phyloP scores from a whole-genome alignment of 768 basidiomycete species.

The Hortiboletus campestris region DNA sequence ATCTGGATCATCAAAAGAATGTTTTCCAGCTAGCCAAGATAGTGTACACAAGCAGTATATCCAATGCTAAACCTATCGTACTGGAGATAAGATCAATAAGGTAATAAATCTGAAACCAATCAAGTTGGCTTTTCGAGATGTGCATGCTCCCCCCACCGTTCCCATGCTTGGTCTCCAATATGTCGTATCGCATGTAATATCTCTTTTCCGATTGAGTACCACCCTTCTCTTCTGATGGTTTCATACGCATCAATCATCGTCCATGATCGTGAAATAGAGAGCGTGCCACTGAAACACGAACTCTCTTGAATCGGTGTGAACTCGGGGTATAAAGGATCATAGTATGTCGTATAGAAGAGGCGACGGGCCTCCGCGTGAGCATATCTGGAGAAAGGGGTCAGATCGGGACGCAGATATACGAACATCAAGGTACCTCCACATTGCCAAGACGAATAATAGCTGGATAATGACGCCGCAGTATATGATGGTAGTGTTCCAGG shows the following conservation, averaged over 20 bases:
- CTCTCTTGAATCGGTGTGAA: constrained; percentile 49
- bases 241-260: constrained; percentile 37
- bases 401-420: constrained; percentile 1
- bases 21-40: constrained; percentile 8
- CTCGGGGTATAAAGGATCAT: constrained; percentile 76
- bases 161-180: constrained; percentile 43
- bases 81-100: constrained; percentile 17
- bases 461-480: constrained; percentile 44
- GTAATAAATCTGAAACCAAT: constrained; percentile 15
- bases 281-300: constrained; percentile 29
- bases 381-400: constrained; percentile 30
- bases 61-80: constrained; percentile 11
- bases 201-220: constrained; percentile 37
- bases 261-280: constrained; percentile 38
- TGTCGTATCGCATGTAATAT: constrained; percentile 39
- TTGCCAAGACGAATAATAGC: constrained; percentile 42
- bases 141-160: constrained; percentile 38
- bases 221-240: constrained; percentile 41
- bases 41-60: constrained; percentile 18
- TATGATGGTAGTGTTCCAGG: constrained; percentile 32
- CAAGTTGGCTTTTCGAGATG: constrained; percentile 31
- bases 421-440: constrained; percentile 55
- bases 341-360: constrained; percentile 71
- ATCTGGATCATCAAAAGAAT: background rate
- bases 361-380: constrained; percentile 51